phyloP scores from a whole-genome alignment of 2,329 filamentous ascomycete species.

The Paramyrothecium roridum region DNA sequence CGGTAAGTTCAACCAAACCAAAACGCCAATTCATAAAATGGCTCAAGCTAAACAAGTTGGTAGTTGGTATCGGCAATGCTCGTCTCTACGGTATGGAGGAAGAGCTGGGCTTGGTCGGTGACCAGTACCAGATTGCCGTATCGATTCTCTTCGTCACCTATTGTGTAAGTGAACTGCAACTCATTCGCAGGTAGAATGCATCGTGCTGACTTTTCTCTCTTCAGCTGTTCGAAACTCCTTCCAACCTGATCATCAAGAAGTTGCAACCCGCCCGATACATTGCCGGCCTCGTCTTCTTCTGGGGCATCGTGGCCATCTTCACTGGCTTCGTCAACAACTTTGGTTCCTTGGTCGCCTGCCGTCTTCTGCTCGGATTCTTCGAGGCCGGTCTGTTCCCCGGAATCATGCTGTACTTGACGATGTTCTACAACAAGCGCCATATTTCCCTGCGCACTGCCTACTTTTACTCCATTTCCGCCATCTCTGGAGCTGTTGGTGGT shows the following conservation, averaged over 20 bases:
- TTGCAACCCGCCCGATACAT: conserved; percentile 6
- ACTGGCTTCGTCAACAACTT: conserved; percentile 56
- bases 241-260: conserved; percentile 8
- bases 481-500: conserved; percentile 8
- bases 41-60: neutral
- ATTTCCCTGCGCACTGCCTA: conserved; percentile 10
- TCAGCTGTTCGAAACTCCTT: conserved; percentile 8
- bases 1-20: conserved; percentile 12
- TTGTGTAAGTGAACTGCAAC: neutral
- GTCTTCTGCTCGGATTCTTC: conserved; percentile 54
- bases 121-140: conserved; percentile 1
- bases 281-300: conserved; percentile 25
- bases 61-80: conserved; percentile 2
- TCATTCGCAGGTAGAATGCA: neutral
- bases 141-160: conserved; percentile 2
- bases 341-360: conserved; percentile 50
- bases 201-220: neutral
- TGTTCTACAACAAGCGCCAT: conserved; percentile 9
- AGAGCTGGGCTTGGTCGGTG: conserved; percentile 1
- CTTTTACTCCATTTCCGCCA: conserved; percentile 6
- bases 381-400: conserved; percentile 62
- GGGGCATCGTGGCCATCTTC: conserved; percentile 53
- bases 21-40: neutral
- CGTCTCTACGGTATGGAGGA: conserved; percentile 2
- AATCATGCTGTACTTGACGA: conserved; percentile 43